Conservation (phyloP, 306 rosid species). For the Begonia fuchsioides region DNA sequence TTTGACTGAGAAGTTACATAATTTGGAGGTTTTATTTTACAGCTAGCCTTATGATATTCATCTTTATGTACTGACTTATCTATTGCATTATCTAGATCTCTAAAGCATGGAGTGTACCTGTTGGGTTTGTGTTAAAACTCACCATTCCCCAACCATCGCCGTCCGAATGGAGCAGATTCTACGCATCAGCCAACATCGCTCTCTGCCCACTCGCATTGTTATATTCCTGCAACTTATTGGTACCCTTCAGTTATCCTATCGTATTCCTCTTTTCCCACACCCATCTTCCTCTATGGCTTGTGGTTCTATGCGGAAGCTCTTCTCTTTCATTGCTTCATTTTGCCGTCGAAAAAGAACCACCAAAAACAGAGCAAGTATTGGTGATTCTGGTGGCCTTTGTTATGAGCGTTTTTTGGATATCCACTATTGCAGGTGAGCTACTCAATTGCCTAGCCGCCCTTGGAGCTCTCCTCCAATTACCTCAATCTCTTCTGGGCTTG, state of each 20-base stretch:
- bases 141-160: conserved; percentile 75
- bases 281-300: conserved; percentile 74
- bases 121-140: conserved; percentile 52
- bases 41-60: no score
- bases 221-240: conserved; percentile 61
- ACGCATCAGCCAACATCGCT: conserved; percentile 66
- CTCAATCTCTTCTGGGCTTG: conserved; percentile 69
- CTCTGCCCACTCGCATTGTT: conserved; percentile 67
- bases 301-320: conserved; percentile 53
- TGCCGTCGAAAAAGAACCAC: conserved; percentile 61
- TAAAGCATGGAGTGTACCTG: conserved; percentile 53
- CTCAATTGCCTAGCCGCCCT: conserved; percentile 77
- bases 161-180: conserved; percentile 72
- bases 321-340: conserved; percentile 71
- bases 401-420: conserved; percentile 95
- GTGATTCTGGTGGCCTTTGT: conserved; percentile 64
- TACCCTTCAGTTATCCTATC: conserved; percentile 55
- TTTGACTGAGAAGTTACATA: no score
- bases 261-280: conserved; percentile 69
- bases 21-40: no score
- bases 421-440: conserved; percentile 77
- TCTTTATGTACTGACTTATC: not conserved
- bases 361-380: conserved; percentile 65
- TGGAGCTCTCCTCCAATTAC: conserved; percentile 54
- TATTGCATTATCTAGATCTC: conserved; percentile 35